Evolutionary conservation across 176 grass and related monocot genomes (phyloP).

Genomic region (Dendrocalamus sinicus): DNA sequence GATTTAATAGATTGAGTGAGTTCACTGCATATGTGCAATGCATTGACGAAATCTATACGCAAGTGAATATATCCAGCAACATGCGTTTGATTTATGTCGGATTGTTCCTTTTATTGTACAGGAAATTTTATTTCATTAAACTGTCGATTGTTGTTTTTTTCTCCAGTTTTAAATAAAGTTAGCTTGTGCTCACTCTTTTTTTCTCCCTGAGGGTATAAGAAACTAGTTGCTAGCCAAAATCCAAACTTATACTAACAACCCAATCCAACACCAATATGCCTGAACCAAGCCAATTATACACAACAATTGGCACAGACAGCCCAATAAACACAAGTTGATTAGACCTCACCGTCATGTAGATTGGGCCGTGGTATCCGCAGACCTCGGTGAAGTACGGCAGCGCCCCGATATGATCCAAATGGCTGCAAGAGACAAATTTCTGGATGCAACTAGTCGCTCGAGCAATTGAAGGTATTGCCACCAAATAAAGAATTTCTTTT

Average conservation of each 20-base stretch:
- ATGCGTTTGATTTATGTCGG: no score
- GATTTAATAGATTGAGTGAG: no score
- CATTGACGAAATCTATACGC: no score
- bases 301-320: not conserved
- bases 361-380: constrained; percentile 78
- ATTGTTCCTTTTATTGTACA: no score
- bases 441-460: not conserved
- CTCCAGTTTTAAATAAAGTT: not conserved
- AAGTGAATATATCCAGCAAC: no score
- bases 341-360: constrained; percentile 86
- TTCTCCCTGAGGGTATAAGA: not conserved
- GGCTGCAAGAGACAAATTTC: constrained; percentile 52
- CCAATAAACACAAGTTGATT: not conserved
- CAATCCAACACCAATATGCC: not conserved
- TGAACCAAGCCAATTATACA: not conserved
- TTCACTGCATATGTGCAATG: no score
- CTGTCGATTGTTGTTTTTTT: no score
- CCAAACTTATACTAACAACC: not conserved
- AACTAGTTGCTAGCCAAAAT: constrained; percentile 7
- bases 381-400: constrained; percentile 93
- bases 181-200: not conserved
- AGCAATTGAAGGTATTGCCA: not conserved
- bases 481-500: not conserved
- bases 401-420: constrained; percentile 93
- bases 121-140: no score